These are phyloP conservation scores for Diddensiella santjacobensis DNA, from an alignment of 805 yeast genomes.

Conservation along the genomic window DNA sequence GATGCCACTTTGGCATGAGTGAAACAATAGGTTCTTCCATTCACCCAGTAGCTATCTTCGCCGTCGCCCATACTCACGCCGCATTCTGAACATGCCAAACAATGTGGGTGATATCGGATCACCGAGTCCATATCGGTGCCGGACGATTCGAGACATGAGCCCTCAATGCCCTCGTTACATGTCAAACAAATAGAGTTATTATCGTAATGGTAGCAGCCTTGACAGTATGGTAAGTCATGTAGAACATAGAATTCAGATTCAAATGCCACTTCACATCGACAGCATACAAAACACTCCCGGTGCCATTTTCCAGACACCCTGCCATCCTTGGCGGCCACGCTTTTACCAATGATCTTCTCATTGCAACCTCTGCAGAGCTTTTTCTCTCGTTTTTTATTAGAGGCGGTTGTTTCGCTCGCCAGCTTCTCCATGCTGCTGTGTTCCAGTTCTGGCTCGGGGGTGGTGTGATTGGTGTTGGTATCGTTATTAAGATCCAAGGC, in stretches of 20 bases:
- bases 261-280: slow-evolving; percentile 53
- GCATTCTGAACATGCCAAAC: slow-evolving; percentile 70
- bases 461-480: background rate
- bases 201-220: slow-evolving; percentile 64
- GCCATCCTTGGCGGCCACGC: slow-evolving; percentile 82
- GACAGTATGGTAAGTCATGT: slow-evolving; percentile 79
- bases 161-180: slow-evolving; percentile 80
- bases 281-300: slow-evolving; percentile 75
- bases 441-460: background rate
- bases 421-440: background rate
- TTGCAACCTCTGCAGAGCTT: slow-evolving; percentile 67
- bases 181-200: slow-evolving; percentile 71
- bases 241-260: slow-evolving; percentile 54
- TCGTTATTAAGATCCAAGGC: background rate
- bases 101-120: slow-evolving; percentile 70
- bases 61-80: slow-evolving; percentile 26
- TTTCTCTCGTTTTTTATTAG: background rate
- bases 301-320: slow-evolving; percentile 81
- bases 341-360: slow-evolving; percentile 50
- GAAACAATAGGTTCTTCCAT: slow-evolving; percentile 34
- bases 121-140: slow-evolving; percentile 40
- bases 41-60: slow-evolving; percentile 33
- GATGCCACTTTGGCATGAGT: slow-evolving; percentile 30
- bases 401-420: background rate
- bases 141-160: slow-evolving; percentile 71